Base-by-base conservation (phyloP, 2,329 filamentous ascomycete species). In the Xylariaceae sp. region DNA sequence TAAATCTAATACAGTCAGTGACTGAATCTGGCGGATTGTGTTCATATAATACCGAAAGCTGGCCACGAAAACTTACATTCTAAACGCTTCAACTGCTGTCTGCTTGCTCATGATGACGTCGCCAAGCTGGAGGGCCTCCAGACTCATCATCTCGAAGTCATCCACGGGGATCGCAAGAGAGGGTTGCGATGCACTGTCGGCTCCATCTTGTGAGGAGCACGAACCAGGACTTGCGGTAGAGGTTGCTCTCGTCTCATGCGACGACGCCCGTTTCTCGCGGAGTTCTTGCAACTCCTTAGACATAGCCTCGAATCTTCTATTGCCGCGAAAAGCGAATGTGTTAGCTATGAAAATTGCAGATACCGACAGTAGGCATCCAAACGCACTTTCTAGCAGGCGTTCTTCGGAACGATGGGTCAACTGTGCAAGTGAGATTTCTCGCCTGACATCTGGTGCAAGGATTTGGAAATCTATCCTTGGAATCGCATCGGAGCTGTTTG, bases 221-320 rank as follows among this genome's bases (percentile, higher is more conserved):
- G 65, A 64, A 23, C 63, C 65, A 10, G 60, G 65, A 40, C 61
- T 65, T 21, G 61, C 57, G 12, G 65, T 63, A 10, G 64, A 63
- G 26, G 58, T 52, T 18, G 59, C 56, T 49, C 56, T 56, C 2
- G 49, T 37, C 18, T 21, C 49, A 40, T 60, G 55, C 40, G 58
- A 45, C 40, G 58, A 45, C 44, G 58, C 47, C 50, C 62, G 62
- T 45, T 65, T 66, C 18, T 60, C 67, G 26, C 68, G 63, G 20
- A 71, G 67, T 55, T 70, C 67, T 49, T 66, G 65, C n/a, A 71
- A 54, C 55, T 71, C 69, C 50, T 63, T 70, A 9, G 65, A 70
- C 67, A 71, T 69, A 7, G 67, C 69, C 49, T 70, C 67, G 40
- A 71, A 55, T n/a, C 68, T 63, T 40, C 69, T 71, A 48, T 23